Conservation (phyloP, 371 early-diverging fungal genomes). For the Mortierella sp. region DNA sequence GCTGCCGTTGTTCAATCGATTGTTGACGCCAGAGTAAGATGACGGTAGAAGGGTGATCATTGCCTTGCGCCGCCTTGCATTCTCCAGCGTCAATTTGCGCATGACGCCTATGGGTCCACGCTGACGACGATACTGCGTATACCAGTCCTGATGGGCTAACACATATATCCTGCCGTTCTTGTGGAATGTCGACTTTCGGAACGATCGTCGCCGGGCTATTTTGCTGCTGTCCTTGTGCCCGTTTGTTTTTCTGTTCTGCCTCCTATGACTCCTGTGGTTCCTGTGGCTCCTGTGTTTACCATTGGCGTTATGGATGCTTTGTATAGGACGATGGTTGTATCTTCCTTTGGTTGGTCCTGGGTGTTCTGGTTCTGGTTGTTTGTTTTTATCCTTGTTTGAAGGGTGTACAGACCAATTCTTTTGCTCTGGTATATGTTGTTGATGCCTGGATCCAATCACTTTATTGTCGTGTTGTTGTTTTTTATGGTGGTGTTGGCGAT, state of each 20-base stretch:
- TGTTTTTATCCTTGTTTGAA: background rate
- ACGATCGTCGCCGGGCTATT: background rate
- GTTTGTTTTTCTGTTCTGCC: background rate
- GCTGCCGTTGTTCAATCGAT: background rate
- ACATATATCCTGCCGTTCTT: conserved; percentile 36
- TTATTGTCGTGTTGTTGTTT: background rate
- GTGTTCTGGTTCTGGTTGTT: background rate
- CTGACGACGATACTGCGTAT: conserved; percentile 35
- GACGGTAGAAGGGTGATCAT: conserved; percentile 4
- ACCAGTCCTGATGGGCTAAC: conserved; percentile 35
- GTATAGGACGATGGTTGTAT: background rate
- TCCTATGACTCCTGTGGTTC: background rate
- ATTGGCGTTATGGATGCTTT: no score
- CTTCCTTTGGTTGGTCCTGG: background rate
- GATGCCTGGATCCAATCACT: background rate
- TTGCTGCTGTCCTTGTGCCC: background rate
- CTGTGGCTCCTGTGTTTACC: background rate
- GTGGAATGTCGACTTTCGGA: conserved; percentile 14
- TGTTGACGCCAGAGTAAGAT: background rate
- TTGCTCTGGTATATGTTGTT: background rate
- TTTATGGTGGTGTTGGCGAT: background rate
- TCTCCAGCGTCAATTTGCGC: conserved; percentile 34
- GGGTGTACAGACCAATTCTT: background rate
- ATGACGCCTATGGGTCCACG: conserved; percentile 26
- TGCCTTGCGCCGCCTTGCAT: conserved; percentile 30